Base-by-base conservation (phyloP, 441 rosid genomes). In the Geranium incanum region DNA sequence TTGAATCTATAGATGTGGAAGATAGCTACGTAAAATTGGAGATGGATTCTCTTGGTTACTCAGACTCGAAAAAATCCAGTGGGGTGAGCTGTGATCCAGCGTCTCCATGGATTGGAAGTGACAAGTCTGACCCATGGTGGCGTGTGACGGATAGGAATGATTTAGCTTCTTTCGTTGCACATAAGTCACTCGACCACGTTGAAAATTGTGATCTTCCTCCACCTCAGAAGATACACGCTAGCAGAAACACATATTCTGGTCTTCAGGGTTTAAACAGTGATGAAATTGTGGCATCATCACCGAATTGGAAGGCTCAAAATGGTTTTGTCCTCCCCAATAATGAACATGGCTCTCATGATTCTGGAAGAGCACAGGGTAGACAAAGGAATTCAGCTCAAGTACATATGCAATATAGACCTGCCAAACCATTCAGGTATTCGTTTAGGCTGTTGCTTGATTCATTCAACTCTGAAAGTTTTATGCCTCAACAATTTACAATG, bases 181-280 rank as follows among this genome's bases (percentile, higher is more conserved):
- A 86, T 67, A 90, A 81, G 78, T 92, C 98, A 33, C 82, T 82
- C 0, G 86, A 86, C 76, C 88, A 77, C 73, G 75, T 95, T 16
- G 93, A 83, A 77, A 95, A 95, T 72, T 92, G 97, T 75, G 99
- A 95, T 79, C 87, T 95, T 45, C 99, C 99, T 59, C 91, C 96
- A n/a, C 97, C 96, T 12, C 94, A 81, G 81, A 92, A 89, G 79
- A 62, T 81, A 76, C 84, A 77, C 13, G 37, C 81, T 37, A 73
- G 80, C 79, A 85, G 78, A 75, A 78, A 83, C 76, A 86, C 83
- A 21, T 76, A 76, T 69, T 75, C 79, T 7, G 75, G 73, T 79
- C 72, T 82, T 16, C 77, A 78, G 4, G 41, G 81, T 72, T 83
- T 80, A 36, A 82, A 82, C 68, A 68, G 72, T 74, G 76, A 75